Evolutionary conservation across 1,284 basidiomycete species (phyloP).

Genomic region (Irpex sp.): DNA sequence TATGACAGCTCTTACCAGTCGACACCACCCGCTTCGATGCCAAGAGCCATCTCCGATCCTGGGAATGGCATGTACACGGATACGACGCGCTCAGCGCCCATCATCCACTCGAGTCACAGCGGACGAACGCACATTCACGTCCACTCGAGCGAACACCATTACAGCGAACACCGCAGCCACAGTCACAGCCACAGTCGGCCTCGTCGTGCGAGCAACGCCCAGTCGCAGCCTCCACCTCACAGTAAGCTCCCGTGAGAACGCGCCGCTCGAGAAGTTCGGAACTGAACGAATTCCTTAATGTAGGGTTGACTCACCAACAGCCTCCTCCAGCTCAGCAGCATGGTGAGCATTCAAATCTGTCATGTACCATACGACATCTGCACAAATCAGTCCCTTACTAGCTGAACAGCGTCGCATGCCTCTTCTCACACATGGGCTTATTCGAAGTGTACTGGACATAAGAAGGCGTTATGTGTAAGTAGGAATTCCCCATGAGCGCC

Average conservation of each 20-base stretch:
- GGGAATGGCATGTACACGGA: not conserved
- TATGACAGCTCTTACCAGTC: not conserved
- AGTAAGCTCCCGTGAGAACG: not conserved
- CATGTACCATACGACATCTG: not conserved
- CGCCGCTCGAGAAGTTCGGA: not conserved
- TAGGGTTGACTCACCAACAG: not conserved
- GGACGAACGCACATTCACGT: not conserved
- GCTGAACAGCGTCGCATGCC: too few relatives aligned
- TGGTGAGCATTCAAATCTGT: not conserved
- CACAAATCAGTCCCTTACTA: not conserved
- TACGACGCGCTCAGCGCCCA: not conserved
- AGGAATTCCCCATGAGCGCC: conserved; percentile 4
- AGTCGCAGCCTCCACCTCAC: not conserved
- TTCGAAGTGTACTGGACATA: conserved; percentile 68
- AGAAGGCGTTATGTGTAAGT: conserved; percentile 72
- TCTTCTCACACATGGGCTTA: conserved; percentile 30
- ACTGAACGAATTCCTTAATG: not conserved
- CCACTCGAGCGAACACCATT: not conserved
- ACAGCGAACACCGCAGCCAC: not conserved
- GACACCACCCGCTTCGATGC: not conserved
- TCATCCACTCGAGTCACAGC: not conserved
- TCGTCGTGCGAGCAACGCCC: not conserved
- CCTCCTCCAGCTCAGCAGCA: not conserved
- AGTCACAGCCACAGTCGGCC: not conserved
- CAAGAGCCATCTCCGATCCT: not conserved